Evolutionary conservation across 2,329 filamentous ascomycete genomes (phyloP), one percentile per base, ranked within the genome.

Genomic region (Tetracladium maxilliforme): DNA sequence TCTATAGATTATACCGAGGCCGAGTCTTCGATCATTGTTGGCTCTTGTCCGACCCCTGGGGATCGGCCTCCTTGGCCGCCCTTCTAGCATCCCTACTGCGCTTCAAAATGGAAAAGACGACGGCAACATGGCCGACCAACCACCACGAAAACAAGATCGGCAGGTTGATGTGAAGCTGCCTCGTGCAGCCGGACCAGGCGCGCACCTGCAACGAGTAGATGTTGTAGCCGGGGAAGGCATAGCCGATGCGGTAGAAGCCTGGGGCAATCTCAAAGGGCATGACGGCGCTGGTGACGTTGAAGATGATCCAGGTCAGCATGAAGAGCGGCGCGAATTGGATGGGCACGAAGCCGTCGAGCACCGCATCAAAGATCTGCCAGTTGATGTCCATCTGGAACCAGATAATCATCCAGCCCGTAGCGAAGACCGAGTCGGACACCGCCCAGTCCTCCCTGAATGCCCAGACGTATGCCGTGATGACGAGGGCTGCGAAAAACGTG

Each of bases 141-240:
- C 49, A 55, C 43, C 45, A 54, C 0, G 48, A 28, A 16, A 61
- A 58, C 3, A 61, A 32, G 3, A 60, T 43, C 1, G 56, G 55
- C 2, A 61, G 40, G 2, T 50, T 45, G 16, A 48, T 42, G 19
- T 49, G 44, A 1, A 55, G 38, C 14, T 41, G 35, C 14, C 50
- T 48, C n/a, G 49, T 45, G 5, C 55, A 57, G 12, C 47, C 47
- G 4, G 51, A 51, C 53, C 55, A 61, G 5, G 58, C 50, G 12
- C 55, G 40, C 1, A 52, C 37, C 7, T 58, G 31, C 4, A 51
- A 27, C 4, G 46, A 41, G 30, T 51, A 60, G 19, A 76, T 56
- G 19, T 67, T 61, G 41, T 74, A 64, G 27, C 77, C 43, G 7
- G 70, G 71, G 64, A 69, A 71, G 0, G 61, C 70, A 39, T 71